Percentiles rank a stretch among this genome's conserved stretches.
Conservation (phyloP, 768 basidiomycete species). For the Mycena polygramma region DNA sequence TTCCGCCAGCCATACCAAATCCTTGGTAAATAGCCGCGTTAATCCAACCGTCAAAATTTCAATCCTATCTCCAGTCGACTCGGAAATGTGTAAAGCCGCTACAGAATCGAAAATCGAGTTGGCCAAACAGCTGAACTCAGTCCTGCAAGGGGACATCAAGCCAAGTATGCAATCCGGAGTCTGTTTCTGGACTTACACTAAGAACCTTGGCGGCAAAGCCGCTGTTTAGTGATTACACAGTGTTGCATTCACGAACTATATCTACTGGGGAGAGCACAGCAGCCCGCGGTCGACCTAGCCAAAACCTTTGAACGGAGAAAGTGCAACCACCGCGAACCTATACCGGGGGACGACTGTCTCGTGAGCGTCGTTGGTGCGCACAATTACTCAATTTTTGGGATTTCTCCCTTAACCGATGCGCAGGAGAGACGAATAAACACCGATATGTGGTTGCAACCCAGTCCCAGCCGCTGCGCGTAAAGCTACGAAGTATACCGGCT, state of each 20-base stretch:
- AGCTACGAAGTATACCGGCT: constrained; percentile 81
- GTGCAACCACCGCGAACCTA: constrained; percentile 94
- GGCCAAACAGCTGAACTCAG: constrained; percentile 76
- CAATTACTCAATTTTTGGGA: background rate
- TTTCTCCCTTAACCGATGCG: background rate
- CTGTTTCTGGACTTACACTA: constrained; percentile 37
- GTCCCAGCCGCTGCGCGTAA: constrained; percentile 76
- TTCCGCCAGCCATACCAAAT: constrained; percentile 97
- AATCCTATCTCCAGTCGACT: constrained; percentile 71
- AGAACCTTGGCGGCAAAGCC: constrained; percentile 58
- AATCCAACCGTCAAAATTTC: constrained; percentile 22
- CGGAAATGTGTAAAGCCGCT: constrained; percentile 82
- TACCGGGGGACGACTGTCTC: constrained; percentile 88
- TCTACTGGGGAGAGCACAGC: constrained; percentile 79
- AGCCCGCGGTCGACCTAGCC: constrained; percentile 87
- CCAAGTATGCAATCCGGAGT: constrained; percentile 75
- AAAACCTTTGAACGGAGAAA: constrained; percentile 94
- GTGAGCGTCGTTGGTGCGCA: constrained; percentile 81
- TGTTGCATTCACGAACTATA: constrained; percentile 97
- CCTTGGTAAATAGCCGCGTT: constrained; percentile 67
- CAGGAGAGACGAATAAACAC: constrained; percentile 90
- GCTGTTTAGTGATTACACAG: constrained; percentile 94
- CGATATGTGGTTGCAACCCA: constrained; percentile 93
- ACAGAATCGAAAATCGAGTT: constrained; percentile 82
- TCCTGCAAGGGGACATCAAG: constrained; percentile 91